Evolutionary conservation across 805 yeast genomes (phyloP).

Genomic region (Wickerhamiella vanderwaltii): DNA sequence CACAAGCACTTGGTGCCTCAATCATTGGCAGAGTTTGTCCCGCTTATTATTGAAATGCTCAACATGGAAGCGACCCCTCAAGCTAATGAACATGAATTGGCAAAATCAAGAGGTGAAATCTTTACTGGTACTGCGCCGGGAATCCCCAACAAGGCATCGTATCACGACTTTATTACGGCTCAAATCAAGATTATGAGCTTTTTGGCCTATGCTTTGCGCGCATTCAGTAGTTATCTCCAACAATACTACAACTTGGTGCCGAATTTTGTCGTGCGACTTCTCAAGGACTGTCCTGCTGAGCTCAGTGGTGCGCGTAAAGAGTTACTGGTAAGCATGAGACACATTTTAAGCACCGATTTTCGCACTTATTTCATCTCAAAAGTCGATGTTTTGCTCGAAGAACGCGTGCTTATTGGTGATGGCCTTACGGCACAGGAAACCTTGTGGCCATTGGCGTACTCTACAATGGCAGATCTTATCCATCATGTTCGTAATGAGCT

Average conservation of each 20-base stretch:
- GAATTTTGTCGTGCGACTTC: constrained; percentile 66
- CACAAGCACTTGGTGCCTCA: constrained; percentile 64
- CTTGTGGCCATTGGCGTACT: constrained; percentile 82
- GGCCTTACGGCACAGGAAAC: constrained; percentile 88
- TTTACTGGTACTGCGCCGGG: constrained; percentile 63
- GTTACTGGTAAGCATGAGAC: constrained; percentile 84
- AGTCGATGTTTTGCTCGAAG: constrained; percentile 74
- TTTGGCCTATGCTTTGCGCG: constrained; percentile 81
- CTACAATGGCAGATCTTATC: constrained; percentile 89
- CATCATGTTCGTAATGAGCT: constrained; percentile 82
- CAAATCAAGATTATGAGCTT: constrained; percentile 96
- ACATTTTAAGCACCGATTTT: constrained; percentile 83
- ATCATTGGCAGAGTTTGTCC: constrained; percentile 65
- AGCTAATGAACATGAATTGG: constrained; percentile 48
- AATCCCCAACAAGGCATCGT: constrained; percentile 63
- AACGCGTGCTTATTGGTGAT: constrained; percentile 76
- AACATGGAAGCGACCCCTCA: constrained; percentile 76
- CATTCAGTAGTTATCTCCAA: constrained; percentile 56
- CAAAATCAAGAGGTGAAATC: constrained; percentile 42
- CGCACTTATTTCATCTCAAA: constrained; percentile 72
- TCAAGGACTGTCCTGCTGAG: constrained; percentile 94
- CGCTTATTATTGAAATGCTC: constrained; percentile 64
- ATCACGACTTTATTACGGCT: constrained; percentile 78
- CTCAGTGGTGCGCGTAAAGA: constrained; percentile 86
- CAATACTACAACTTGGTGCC: constrained; percentile 58